Evolutionary conservation across 768 basidiomycete species (phyloP).

Genomic region (Rhizopogon salebrosus): DNA sequence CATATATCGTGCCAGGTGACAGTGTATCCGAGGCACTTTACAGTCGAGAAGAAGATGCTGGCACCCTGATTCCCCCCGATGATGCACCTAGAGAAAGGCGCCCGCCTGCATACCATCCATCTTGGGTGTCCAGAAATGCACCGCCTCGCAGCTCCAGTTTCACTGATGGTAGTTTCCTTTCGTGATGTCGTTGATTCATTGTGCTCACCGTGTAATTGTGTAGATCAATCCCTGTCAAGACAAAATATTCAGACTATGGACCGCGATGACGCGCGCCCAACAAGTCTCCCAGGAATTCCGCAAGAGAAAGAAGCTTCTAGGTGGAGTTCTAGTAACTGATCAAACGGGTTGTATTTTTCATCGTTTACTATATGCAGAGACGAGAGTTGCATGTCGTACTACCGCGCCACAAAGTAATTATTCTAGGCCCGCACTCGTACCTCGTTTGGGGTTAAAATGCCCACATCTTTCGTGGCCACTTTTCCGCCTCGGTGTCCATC

Average conservation of each 20-base stretch:
- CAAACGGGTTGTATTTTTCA: not conserved
- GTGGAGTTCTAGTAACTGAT: not conserved
- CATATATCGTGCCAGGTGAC: not conserved
- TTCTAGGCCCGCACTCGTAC: too few species aligned
- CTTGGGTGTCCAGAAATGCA: not conserved
- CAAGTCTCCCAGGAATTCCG: not conserved
- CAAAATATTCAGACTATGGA: not conserved
- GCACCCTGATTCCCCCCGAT: not conserved
- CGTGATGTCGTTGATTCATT: not conserved
- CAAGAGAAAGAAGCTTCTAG: not conserved
- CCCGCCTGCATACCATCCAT: not conserved
- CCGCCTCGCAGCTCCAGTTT: not conserved
- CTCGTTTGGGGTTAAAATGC: too few species aligned
- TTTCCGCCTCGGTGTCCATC: too few species aligned
- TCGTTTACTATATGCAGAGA: too few species aligned
- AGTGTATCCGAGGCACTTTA: not conserved
- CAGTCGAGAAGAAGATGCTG: not conserved
- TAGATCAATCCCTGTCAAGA: not conserved
- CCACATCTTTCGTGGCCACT: too few species aligned
- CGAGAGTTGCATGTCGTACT: too few species aligned
- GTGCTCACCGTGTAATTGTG: not conserved
- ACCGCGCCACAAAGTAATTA: too few species aligned
- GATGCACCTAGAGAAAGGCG: not conserved
- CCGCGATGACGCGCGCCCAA: not conserved
- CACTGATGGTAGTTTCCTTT: not conserved